A percentile compares a stretch with the other conserved stretches of the same genome.
Evolutionary conservation across 2,329 filamentous ascomycete species (phyloP).

Genomic region (Penicillium corylophilum): DNA sequence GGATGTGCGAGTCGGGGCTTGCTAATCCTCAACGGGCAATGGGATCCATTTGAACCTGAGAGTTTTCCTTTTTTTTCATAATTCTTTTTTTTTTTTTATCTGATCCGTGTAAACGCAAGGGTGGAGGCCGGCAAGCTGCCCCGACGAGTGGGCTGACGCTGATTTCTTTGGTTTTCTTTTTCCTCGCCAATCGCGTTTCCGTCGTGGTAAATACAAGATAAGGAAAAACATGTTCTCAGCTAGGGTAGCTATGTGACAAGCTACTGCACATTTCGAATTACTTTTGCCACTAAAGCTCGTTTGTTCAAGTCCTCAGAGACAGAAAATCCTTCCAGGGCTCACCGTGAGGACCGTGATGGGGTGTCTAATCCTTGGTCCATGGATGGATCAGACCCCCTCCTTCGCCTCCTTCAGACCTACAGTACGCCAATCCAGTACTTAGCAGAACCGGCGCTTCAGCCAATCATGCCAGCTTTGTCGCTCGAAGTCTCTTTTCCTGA

Average conservation of each 20-base stretch:
- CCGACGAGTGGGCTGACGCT: slow-evolving; percentile 22
- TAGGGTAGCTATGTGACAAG: not conserved
- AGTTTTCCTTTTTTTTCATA: not conserved
- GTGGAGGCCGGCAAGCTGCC: slow-evolving; percentile 10
- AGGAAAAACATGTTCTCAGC: not conserved
- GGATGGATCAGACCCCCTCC: slow-evolving; percentile 4
- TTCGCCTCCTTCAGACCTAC: slow-evolving; percentile 6
- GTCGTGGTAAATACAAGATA: not conserved
- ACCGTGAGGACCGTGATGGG: not conserved
- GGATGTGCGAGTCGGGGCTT: slow-evolving; percentile 15
- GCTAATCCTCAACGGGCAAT: not conserved
- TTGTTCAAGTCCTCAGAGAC: not conserved
- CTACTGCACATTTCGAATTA: not conserved
- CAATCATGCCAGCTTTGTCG: slow-evolving; percentile 11
- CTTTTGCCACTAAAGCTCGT: not conserved
- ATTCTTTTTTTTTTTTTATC: slow-evolving; percentile 15
- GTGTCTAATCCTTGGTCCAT: slow-evolving; percentile 16
- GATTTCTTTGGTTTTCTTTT: not conserved
- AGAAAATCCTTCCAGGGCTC: not conserved
- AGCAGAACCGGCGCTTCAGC: slow-evolving; percentile 17
- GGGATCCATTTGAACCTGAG: not conserved
- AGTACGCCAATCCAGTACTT: slow-evolving; percentile 19
- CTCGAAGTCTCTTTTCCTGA: slow-evolving; percentile 7
- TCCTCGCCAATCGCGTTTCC: slow-evolving; percentile 6
- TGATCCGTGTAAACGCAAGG: slow-evolving; percentile 15